phyloP scores from a whole-genome alignment of 192 early-diverging fungal genomes.

The Coemansia sp. region DNA sequence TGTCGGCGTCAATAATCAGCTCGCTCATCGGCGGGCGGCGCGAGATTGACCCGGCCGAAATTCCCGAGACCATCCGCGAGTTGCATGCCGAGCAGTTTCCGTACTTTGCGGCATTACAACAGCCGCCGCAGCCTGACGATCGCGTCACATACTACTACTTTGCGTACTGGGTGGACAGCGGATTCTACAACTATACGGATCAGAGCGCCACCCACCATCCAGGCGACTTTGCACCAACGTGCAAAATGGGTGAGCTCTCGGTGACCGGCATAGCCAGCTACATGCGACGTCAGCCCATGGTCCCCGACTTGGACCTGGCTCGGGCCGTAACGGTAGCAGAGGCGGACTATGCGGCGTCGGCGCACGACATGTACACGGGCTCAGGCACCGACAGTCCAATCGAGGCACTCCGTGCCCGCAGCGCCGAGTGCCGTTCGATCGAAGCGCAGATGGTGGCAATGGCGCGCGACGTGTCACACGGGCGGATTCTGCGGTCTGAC shows the following conservation, averaged over 20 bases:
- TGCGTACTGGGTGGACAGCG: constrained; percentile 90
- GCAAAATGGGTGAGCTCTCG: constrained; percentile 38
- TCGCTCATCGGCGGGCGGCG: constrained; percentile 3
- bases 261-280: constrained; percentile 30
- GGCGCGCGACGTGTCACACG: constrained; percentile 20
- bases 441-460: constrained; percentile 1
- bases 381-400: constrained; percentile 1
- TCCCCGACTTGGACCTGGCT: constrained; percentile 22
- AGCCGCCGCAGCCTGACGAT: background rate
- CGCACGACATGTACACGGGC: background rate
- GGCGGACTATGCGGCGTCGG: constrained; percentile 4
- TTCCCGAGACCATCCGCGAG: constrained; percentile 20
- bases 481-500: constrained; percentile 5
- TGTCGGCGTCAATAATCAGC: constrained; percentile 5
- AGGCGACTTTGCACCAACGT: constrained; percentile 20
- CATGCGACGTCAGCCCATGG: constrained; percentile 16
- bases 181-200: constrained; percentile 66
- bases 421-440: constrained; percentile 6
- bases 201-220: constrained; percentile 9
- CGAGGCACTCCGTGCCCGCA: background rate
- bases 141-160: constrained; percentile 55
- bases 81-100: constrained; percentile 21
- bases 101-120: constrained; percentile 6
- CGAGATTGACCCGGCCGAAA: constrained; percentile 16
- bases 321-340: constrained; percentile 7